Evolutionary conservation across 768 basidiomycete genomes (phyloP), one percentile per base, ranked within the genome.

Genomic region (Rhodocollybia butyracea): DNA sequence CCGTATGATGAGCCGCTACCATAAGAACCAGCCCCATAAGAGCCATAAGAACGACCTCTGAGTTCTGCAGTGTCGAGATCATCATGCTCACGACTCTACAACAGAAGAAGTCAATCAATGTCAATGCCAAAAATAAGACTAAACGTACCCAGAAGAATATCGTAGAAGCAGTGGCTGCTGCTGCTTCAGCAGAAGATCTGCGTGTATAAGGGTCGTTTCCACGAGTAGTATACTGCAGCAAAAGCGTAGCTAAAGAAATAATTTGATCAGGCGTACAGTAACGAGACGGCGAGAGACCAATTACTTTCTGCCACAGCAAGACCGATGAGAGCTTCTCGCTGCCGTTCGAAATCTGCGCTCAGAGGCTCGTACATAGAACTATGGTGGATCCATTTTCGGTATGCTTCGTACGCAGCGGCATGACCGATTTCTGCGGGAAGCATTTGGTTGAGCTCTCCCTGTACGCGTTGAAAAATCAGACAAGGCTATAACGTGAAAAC

Each of bases 351-450:
- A 60, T 87, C 82, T 8, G 76, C 80, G 51, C 76, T 76, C 4
- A 87, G 61, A 15, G 82, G 80, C 46, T 81, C 78, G 55, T 84
- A 81, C 41, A 85, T 73, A 5, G 69, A 73, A 38, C 67, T 78
- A 60, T 84, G 81, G 60, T 82, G 76, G 48, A 81, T 81, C 82
- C 85, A 86, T 26, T 78, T 78, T 15, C 87, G 77, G 66, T 85
- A 84, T 0, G 88, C 87, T 66, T 90, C 88, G 64, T 88, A 90
- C 2, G 86, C 88, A 10, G 88, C 88, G 3, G 89, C 89, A 60
- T 85, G 80, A 1, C 89, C 89, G 17, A 91, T 77, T 55, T 89
- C 86, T 17, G 69, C 62, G 1, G 88, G 84, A 5, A 73, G 66
- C 69, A 89, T 72, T 40, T 70, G 66, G 50, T 66, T 68, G 17